Conservation (phyloP, 2,329 filamentous ascomycete species). For the Aspergillus novoparasiticus region DNA sequence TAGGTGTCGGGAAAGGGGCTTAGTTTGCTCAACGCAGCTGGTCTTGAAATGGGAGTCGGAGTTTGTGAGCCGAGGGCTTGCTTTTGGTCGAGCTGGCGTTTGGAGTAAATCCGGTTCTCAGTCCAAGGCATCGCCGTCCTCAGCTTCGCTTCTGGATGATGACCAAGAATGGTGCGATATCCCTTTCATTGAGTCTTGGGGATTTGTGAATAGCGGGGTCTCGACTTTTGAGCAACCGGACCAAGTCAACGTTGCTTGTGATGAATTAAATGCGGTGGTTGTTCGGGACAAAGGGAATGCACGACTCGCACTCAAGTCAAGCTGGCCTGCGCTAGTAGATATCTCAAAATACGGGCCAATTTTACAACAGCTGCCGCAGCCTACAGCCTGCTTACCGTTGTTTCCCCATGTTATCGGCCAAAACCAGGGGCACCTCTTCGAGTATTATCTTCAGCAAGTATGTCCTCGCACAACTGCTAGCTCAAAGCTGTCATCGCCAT, state of each 20-base stretch:
- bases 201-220: slow-evolving; percentile 35
- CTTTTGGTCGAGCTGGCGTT: slow-evolving; percentile 47
- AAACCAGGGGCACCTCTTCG: slow-evolving; percentile 36
- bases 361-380: slow-evolving; percentile 9
- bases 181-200: slow-evolving; percentile 32
- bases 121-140: slow-evolving; percentile 21
- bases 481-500: slow-evolving; percentile 37
- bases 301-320: background rate
- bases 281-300: slow-evolving; percentile 7
- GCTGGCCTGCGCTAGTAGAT: slow-evolving; percentile 6
- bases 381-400: slow-evolving; percentile 24
- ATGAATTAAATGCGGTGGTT: slow-evolving; percentile 23
- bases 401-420: slow-evolving; percentile 34
- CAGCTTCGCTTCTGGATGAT: slow-evolving; percentile 17
- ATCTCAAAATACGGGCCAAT: background rate
- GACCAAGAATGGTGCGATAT: slow-evolving; percentile 32
- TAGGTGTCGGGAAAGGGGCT: slow-evolving; percentile 38
- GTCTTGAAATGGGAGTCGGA: slow-evolving; percentile 44
- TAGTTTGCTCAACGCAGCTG: slow-evolving; percentile 41
- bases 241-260: slow-evolving; percentile 28
- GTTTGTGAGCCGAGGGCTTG: slow-evolving; percentile 43
- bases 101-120: slow-evolving; percentile 38
- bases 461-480: slow-evolving; percentile 46
- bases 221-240: slow-evolving; percentile 31
- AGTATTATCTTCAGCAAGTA: slow-evolving; percentile 45